Base-by-base conservation (phyloP, 768 basidiomycete genomes). In the Suillus fuscotomentosus region DNA sequence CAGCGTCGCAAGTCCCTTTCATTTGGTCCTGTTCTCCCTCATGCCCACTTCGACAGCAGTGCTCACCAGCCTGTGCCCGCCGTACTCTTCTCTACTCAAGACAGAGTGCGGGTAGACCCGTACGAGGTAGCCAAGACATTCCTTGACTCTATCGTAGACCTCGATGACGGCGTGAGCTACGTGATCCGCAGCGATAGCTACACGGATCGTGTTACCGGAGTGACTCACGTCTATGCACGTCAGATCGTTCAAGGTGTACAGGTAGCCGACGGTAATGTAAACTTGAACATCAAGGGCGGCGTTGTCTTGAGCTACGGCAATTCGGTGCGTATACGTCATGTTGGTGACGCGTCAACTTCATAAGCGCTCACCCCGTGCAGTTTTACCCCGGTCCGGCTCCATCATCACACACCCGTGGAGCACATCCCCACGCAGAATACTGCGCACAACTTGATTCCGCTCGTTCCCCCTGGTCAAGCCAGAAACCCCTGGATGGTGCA, bases 201-300 rank as follows among this genome's bases (percentile, higher is more conserved):
- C 77, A 94, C 92, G 55, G 96, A 98, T 79, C 77, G 79, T 64
- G 86, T 84, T 65, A 95, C 92, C 3, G 91, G 91, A n/a, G 83
- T 97, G 60, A 90, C 93, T 36, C 95, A 98, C 77, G 82, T 95
- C 69, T 97, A 96, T 73, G 88, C 90, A 66, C 85, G 89, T 69
- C 96, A 99, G 79, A 67, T 91, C 64, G 78, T 95, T 70, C 88
- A 91, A 63, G 95, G 94, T 15, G 79, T 97, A 53, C 93, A 97
- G 72, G 94, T 99, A 17, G 83, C 85, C 13, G 94, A 97, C 70
- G 93, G 92, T 36, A 91, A 97, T 76, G 86, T 97, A 80, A 98
- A 98, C 75, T 78, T 99, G 72, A 97, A 98, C 80, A 81, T 98
- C 76, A 89, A 89, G 77, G 85, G 91, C 62, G 95, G 94, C 51